Conservation (phyloP, 176 grass and related monocot genomes). For the sorghum (Sorghum bicolor) region Sorghum_bicolor_NCBIv3 NC_012872.2:57083001-57083500, state of each 20-base stretch:
- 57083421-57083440: neutral
- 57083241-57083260: neutral
- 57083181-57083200: no score
- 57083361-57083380: neutral
- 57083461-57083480: neutral
- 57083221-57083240: neutral
- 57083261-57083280: slow-evolving; percentile 16
- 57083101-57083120: slow-evolving; percentile 28
- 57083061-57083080: neutral
- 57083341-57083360: neutral
- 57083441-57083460: neutral
- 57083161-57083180: neutral
- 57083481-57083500: neutral
- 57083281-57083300: slow-evolving; percentile 16
- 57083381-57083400: neutral
- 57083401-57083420: neutral
- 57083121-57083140: neutral
- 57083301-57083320: neutral
- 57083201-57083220: neutral
- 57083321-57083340: neutral
- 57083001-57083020: neutral
- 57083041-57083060: neutral
- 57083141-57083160: neutral
- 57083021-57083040: no score
- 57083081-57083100: slow-evolving; percentile 62